Base-by-base conservation (phyloP, 78 protist genomes). In the Protostelium mycophagum region DNA sequence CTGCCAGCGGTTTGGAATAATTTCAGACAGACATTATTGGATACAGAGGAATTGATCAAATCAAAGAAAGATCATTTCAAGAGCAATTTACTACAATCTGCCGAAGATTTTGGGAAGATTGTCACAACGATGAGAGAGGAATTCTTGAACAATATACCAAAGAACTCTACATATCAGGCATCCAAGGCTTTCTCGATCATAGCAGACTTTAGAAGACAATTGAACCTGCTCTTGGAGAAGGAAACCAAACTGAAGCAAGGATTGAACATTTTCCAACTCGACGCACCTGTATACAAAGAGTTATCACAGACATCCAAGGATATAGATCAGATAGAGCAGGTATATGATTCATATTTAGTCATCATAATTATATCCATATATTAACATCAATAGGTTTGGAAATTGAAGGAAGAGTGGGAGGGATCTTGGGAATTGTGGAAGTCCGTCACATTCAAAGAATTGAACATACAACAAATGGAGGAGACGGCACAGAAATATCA, bases 11-110 rank as follows among this genome's bases (percentile, higher is more conserved):
- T 91, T 96, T 0, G 91, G 98, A 36, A 1, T 91, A 36, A 91
- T 97, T 35, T 96, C 96, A 86, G 98, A 97, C 89, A 86, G 51
- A 90, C 86, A 86, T 83, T 97, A 38, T 39, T 88, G 1, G 92
- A 31, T 35, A 93, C 93, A 36, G 91, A 86, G 37, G 84, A 91
- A 37, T 87, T 85, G 28, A 86, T 95, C 73, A 51, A 38, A 25
- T 89, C 88, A 23, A 38, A 88, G 73, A 88, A 92, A 36, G 86
- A 85, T 37, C 93, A 51, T 37, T 90, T 93, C 84, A 37, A 37
- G 16, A 93, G 84, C 87, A 84, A 51, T 51, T 16, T 51, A 88
- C 31, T 92, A 96, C 92, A 88, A 36, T 34, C n/a, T 5, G 28
- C 1, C 36, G 35, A 96, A 94, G 94, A 97, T 97, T 51, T 35